Evolutionary conservation across 2,329 filamentous ascomycete species (phyloP).

Genomic region (Xylaria multiplex): DNA sequence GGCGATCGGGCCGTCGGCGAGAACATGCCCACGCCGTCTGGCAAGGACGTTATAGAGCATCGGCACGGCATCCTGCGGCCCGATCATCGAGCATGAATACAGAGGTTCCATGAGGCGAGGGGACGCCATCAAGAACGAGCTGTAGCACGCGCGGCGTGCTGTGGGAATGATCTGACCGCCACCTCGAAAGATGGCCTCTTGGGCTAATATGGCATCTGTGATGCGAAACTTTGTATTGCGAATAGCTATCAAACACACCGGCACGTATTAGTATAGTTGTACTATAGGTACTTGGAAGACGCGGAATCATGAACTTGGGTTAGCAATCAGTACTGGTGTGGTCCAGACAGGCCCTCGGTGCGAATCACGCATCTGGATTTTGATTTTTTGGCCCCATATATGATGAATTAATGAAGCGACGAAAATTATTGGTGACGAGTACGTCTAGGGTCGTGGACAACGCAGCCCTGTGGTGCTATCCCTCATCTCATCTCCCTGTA

Average conservation of each 20-base stretch:
- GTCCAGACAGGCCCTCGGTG: neutral
- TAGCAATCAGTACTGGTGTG: conserved; percentile 14
- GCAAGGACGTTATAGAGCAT: conserved; percentile 93
- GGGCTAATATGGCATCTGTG: conserved; percentile 86
- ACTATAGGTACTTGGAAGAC: conserved; percentile 21
- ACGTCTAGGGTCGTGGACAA: conserved; percentile 19
- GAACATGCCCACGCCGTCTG: conserved; percentile 87
- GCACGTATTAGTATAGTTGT: conserved; percentile 36
- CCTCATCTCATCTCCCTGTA: conserved; percentile 20
- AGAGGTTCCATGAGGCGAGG: conserved; percentile 97
- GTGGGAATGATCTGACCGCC: conserved; percentile 98
- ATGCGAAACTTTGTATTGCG: conserved; percentile 98
- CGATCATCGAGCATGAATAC: conserved; percentile 92
- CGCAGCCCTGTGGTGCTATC: conserved; percentile 31
- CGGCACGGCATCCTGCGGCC: conserved; percentile 87
- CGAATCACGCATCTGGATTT: conserved; percentile 17
- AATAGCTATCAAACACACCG: conserved; percentile 69
- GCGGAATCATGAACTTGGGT: conserved; percentile 25
- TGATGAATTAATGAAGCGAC: conserved; percentile 12
- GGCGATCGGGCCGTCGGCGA: conserved; percentile 92
- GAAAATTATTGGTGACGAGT: conserved; percentile 19
- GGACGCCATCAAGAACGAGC: conserved; percentile 95
- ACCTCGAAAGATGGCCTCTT: conserved; percentile 92
- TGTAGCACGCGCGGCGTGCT: conserved; percentile 90
- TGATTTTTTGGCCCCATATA: conserved; percentile 11